Percentiles rank a stretch among this genome's conserved stretches.
phyloP scores from a whole-genome alignment of 2,329 filamentous ascomycete species.

The Scedosporium minutisporum region DNA sequence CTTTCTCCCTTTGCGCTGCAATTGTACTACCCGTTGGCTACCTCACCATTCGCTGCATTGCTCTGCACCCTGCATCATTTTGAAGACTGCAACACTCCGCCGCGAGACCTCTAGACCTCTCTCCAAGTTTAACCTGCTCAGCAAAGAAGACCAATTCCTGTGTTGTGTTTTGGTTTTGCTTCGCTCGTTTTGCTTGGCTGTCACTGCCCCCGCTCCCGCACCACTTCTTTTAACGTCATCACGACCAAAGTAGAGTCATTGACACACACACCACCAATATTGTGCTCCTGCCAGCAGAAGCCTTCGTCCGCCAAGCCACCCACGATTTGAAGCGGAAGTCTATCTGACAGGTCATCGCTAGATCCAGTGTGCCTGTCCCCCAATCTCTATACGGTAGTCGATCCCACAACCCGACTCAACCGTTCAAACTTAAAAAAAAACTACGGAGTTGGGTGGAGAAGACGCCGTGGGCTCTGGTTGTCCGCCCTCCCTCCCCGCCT shows the following conservation, averaged over 20 bases:
- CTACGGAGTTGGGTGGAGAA: background rate
- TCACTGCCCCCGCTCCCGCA: background rate
- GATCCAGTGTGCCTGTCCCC: background rate
- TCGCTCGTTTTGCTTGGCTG: background rate
- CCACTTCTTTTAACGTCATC: background rate
- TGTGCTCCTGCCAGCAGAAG: too few species aligned
- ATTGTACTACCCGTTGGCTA: background rate
- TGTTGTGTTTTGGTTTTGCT: background rate
- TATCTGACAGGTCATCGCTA: background rate
- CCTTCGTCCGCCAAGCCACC: too few species aligned
- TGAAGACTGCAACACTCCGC: background rate
- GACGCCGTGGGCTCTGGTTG: background rate
- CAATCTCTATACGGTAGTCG: background rate
- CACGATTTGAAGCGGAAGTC: background rate
- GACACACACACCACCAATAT: background rate
- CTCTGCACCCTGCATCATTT: background rate
- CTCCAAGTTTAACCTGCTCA: background rate
- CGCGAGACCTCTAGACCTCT: background rate
- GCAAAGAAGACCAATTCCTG: background rate
- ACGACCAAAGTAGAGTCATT: background rate
- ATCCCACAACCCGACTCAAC: background rate
- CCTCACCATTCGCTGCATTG: background rate
- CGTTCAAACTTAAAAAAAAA: background rate
- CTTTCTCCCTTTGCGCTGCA: background rate
- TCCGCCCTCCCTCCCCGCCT: slow-evolving; percentile 2